A percentile compares a stretch with the other conserved stretches of the same genome.
These are phyloP conservation scores for Melanopsichium pennsylvanicum DNA, from an alignment of 1,284 basidiomycete species.

Conservation along the genomic window DNA sequence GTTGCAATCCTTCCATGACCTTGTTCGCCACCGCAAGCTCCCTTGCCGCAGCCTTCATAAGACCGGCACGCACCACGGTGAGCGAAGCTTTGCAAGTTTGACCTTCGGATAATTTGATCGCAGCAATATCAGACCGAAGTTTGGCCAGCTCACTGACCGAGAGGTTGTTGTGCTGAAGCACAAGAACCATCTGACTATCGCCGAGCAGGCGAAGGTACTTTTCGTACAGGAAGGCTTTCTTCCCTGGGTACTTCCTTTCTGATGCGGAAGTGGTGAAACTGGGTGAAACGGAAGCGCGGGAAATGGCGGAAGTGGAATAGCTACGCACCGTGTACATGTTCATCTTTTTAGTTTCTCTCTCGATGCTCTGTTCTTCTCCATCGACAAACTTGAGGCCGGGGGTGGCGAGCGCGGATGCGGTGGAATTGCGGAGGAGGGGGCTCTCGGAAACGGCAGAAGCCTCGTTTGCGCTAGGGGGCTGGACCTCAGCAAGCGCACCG, in stretches of 20 bases:
- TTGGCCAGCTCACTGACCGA: conserved; percentile 49
- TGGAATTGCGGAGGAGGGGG: conserved; percentile 43
- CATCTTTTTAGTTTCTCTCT: conserved; percentile 59
- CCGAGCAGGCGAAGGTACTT: conserved; percentile 52
- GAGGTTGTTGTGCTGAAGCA: conserved; percentile 60
- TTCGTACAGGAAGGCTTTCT: conserved; percentile 55
- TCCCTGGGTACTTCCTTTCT: conserved; percentile 33
- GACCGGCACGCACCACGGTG: conserved; percentile 47
- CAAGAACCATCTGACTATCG: conserved; percentile 46
- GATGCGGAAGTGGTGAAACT: conserved; percentile 1
- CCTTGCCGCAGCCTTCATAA: conserved; percentile 40
- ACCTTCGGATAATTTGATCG: conserved; percentile 40
- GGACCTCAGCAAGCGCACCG: conserved; percentile 30
- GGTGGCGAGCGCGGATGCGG: conserved; percentile 48
- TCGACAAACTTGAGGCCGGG: conserved; percentile 50
- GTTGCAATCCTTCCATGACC: conserved; percentile 26
- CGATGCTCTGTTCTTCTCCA: conserved; percentile 43
- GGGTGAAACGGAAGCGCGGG: conserved; percentile 15
- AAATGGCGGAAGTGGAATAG: conserved; percentile 29
- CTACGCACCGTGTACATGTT: conserved; percentile 63
- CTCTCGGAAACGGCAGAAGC: conserved; percentile 37
- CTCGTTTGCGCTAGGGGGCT: conserved; percentile 29
- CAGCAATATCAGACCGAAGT: conserved; percentile 47
- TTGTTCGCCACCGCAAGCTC: conserved; percentile 13
- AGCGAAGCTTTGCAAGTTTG: conserved; percentile 30